Percentiles rank a stretch among this genome's conserved stretches.
Evolutionary conservation across 2,329 filamentous ascomycete species (phyloP).

Genomic region (Eurotiales sp.): DNA sequence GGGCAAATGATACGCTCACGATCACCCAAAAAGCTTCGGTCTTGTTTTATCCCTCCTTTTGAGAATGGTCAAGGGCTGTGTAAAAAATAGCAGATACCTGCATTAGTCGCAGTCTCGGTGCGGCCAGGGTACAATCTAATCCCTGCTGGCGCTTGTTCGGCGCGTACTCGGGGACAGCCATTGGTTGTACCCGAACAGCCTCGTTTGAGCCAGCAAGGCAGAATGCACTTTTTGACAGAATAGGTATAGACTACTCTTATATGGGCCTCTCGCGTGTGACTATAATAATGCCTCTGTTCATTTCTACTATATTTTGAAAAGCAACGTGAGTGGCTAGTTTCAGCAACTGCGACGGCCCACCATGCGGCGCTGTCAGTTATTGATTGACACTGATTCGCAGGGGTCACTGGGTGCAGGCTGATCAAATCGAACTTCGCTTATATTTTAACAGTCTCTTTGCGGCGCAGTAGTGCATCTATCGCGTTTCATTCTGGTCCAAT

Average conservation of each 20-base stretch:
- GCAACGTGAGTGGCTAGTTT: background rate
- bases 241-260: background rate
- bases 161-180: background rate
- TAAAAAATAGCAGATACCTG: slow-evolving; percentile 2
- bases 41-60: background rate
- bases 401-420: too few species aligned
- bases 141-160: background rate
- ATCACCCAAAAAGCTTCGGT: background rate
- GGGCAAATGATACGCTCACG: background rate
- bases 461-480: background rate
- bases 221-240: background rate
- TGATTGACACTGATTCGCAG: background rate
- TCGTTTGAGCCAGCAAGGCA: background rate
- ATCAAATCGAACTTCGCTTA: background rate
- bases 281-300: background rate
- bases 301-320: background rate
- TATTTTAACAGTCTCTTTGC: background rate
- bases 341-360: background rate
- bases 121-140: background rate
- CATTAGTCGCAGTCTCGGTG: background rate
- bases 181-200: background rate
- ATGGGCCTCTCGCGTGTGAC: too few species aligned
- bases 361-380: background rate
- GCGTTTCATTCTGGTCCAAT: background rate
- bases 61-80: background rate